Evolutionary conservation across 306 rosid genomes (phyloP).

Genomic region (Betula pendula): DNA sequence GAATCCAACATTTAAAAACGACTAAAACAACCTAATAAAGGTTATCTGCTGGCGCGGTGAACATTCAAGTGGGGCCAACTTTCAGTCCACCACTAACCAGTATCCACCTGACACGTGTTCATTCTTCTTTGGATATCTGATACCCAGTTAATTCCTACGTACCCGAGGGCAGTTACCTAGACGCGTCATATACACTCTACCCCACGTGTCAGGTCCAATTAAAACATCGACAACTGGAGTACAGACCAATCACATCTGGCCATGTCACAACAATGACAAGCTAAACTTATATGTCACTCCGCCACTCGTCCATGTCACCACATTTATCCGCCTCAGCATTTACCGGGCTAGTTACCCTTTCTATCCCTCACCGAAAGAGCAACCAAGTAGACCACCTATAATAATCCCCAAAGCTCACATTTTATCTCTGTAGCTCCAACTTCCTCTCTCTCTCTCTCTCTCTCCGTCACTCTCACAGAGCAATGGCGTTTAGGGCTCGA

Average conservation of each 20-base stretch:
- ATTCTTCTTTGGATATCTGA: background rate
- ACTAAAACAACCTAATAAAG: background rate
- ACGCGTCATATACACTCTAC: background rate
- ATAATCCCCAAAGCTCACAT: constrained; percentile 25
- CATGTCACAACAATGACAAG: constrained; percentile 51
- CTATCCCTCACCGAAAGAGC: constrained; percentile 14
- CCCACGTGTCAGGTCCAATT: constrained; percentile 35
- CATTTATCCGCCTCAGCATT: constrained; percentile 20
- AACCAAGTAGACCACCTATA: constrained; percentile 24
- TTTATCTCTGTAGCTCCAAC: constrained; percentile 14
- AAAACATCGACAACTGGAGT: background rate
- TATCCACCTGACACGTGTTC: background rate
- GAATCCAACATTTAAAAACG: background rate
- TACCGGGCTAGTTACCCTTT: constrained; percentile 22
- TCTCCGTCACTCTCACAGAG: constrained; percentile 18
- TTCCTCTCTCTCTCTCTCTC: constrained; percentile 15
- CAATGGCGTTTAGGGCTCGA: constrained; percentile 78
- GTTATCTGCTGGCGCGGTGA: background rate
- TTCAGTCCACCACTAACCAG: no score
- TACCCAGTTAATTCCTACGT: background rate
- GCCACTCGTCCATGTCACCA: background rate
- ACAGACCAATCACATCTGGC: constrained; percentile 33
- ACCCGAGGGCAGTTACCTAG: constrained; percentile 23
- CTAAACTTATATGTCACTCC: background rate
- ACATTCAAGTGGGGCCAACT: background rate